phyloP scores from a whole-genome alignment of 2,329 filamentous ascomycete genomes.

The Diaporthe longicolla region DNA sequence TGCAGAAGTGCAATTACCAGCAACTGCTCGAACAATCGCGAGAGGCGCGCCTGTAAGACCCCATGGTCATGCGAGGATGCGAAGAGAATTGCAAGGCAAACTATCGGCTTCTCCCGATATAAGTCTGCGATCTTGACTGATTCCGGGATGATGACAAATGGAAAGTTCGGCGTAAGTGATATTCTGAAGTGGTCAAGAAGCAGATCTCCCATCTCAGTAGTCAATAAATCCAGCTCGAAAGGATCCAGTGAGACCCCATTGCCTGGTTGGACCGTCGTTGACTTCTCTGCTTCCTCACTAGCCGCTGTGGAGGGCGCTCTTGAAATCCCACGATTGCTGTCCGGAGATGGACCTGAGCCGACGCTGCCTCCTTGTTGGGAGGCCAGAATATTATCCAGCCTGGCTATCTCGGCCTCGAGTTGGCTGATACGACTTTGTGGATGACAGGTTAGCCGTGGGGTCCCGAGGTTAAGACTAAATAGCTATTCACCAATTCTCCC shows the following conservation, averaged over 20 bases:
- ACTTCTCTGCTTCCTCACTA: neutral
- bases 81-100: conserved; percentile 18
- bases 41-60: neutral
- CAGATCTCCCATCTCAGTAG: neutral
- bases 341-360: neutral
- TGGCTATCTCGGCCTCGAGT: conserved; percentile 18
- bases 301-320: neutral
- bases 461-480: too few relatives aligned
- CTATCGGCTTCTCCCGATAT: conserved; percentile 6
- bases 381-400: neutral
- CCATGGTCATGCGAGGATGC: neutral
- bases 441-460: neutral
- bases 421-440: conserved; percentile 10
- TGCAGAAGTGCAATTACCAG: neutral
- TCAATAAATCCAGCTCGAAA: neutral
- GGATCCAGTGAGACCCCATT: conserved; percentile 1
- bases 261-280: neutral
- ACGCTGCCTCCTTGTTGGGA: neutral
- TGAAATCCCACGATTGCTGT: neutral
- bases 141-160: conserved; percentile 1
- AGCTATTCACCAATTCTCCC: too few relatives aligned
- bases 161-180: neutral
- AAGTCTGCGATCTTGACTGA: neutral
- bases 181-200: neutral
- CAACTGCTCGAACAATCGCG: neutral